These are phyloP conservation scores for Podila minutissima DNA, from an alignment of 192 early-diverging fungal species.

Conservation along the genomic window DNA sequence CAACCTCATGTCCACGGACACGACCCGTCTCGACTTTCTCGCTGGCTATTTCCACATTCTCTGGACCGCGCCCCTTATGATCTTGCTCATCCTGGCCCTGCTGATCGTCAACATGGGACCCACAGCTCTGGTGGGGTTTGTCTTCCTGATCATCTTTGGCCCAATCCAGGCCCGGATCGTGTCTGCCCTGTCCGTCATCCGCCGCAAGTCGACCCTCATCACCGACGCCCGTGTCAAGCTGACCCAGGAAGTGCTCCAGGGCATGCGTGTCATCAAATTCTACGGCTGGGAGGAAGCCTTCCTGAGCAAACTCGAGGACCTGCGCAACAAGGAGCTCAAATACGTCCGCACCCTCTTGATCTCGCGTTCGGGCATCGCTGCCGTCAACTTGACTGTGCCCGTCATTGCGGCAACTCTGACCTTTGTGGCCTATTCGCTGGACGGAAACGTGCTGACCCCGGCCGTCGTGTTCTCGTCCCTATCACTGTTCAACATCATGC, in stretches of 20 bases:
- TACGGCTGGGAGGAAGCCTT: slow-evolving; percentile 74
- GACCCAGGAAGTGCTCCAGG: slow-evolving; percentile 72
- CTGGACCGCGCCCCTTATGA: slow-evolving; percentile 57
- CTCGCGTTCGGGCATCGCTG: slow-evolving; percentile 51
- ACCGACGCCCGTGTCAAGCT: slow-evolving; percentile 81
- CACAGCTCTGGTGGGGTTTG: slow-evolving; percentile 71
- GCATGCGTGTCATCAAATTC: slow-evolving; percentile 82
- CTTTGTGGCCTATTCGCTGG: slow-evolving; percentile 56
- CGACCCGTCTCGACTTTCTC: slow-evolving; percentile 55
- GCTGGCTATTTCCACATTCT: slow-evolving; percentile 57
- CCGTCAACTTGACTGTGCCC: slow-evolving; percentile 49
- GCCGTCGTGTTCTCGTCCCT: slow-evolving; percentile 87
- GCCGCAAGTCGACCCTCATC: slow-evolving; percentile 56
- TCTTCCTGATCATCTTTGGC: slow-evolving; percentile 56
- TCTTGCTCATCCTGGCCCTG: slow-evolving; percentile 52
- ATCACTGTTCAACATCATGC: slow-evolving; percentile 93
- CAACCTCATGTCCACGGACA: slow-evolving; percentile 80
- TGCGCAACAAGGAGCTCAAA: slow-evolving; percentile 52
- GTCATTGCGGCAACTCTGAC: slow-evolving; percentile 61
- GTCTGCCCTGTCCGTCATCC: slow-evolving; percentile 28
- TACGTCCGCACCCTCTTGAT: slow-evolving; percentile 49
- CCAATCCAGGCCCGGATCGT: slow-evolving; percentile 52
- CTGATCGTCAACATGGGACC: slow-evolving; percentile 63
- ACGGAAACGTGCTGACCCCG: slow-evolving; percentile 67
- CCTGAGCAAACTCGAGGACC: slow-evolving; percentile 45